Base-by-base conservation (phyloP, 2,329 filamentous ascomycete genomes). In the Exophiala alcalophila region DNA sequence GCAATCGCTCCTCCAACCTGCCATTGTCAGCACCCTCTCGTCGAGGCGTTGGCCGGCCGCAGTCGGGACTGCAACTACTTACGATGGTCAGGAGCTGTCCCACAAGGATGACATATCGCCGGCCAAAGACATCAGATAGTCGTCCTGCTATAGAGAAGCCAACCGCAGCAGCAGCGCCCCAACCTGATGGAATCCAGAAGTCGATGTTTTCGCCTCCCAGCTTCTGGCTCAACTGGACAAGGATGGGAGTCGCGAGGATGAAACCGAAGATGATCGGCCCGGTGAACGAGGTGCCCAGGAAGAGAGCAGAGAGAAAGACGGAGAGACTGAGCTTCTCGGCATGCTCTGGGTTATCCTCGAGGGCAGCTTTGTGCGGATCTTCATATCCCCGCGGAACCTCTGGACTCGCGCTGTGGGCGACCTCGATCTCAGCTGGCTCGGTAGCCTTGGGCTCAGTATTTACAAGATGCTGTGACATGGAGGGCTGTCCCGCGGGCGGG, bases 251-350 rank as follows among this genome's bases (percentile, higher is more conserved):
- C 3, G 42, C 42, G 15, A 49, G 47, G 20, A 49, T 49, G 33
- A 49, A 49, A 24, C 47, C 47, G 34, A 49, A 49, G 20, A 49
- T 49, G 33, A 49, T 49, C 1, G 47, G 47, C 10, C 47, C 47
- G 5, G 47, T 49, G 29, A 49, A 49, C 33, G 47, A 49, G 1
- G 47, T 49, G 11, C 47, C 47, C 14, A 49, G 34, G 38, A 49
- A 49, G n/a, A 49, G 38, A 23, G 47, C 47, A 11, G 47, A 49
- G 19, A 49, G 42, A 21, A 46, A 35, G 15, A 49, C 47, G 3
- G 47, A 45, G 14, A 46, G 37, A 38, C 47, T 49, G 18, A 49
- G 41, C 38, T 34, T 46, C 14, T 49, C 47, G 15, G 29, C 41
- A 14, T 35, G 41, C 33, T 49, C 41, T 2, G 47, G 47, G 32